Evolutionary conservation across 345 rosid genomes (phyloP), one percentile per base, ranked within the genome.

Genomic region (Alliaria petiolata): DNA sequence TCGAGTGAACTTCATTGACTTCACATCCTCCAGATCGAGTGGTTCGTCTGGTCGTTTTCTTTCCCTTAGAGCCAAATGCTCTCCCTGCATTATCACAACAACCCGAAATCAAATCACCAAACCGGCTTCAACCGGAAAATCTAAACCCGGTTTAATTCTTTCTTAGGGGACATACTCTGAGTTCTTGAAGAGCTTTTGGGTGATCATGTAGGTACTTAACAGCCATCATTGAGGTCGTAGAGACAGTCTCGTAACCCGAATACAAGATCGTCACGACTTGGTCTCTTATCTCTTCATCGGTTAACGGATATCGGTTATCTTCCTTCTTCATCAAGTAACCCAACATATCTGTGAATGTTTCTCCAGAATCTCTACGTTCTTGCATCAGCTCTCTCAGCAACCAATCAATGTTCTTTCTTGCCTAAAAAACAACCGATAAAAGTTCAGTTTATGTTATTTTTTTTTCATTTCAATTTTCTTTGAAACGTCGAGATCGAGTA

Each of bases 181-280:
- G 75, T 73, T 85, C 83, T 43, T 85, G 69, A 52, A 91, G 97
- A 64, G 73, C 88, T 53, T 45, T 66, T 0, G 96, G 93, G 70
- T 87, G 83, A 73, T 91, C 97, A 72, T 83, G 84, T 31, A 89
- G 86, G 58, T 83, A 91, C 75, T 89, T 89, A 75, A 91, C 61
- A 14, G 96, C 85, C 96, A 89, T 91, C 96, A 89, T 89, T 31
- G 88, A 63, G 6, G 96, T 91, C 3, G 86, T 82, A 3, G 97
- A 91, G 47, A 91, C 89, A 8, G 96, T 91, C 73, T 91, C 96
- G 35, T 87, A 91, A 14, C 95, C 93, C 0, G 97, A 87, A 66
- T 91, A 85, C 47, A 89, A 55, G 38, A 91, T 81, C 8, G 96
- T 83, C 13, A 91, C 88, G 0, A 85, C 75, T 74, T 85, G 97